phyloP scores from a whole-genome alignment of 2,329 filamentous ascomycete species.

The Sporothrix brunneoviolacea region DNA sequence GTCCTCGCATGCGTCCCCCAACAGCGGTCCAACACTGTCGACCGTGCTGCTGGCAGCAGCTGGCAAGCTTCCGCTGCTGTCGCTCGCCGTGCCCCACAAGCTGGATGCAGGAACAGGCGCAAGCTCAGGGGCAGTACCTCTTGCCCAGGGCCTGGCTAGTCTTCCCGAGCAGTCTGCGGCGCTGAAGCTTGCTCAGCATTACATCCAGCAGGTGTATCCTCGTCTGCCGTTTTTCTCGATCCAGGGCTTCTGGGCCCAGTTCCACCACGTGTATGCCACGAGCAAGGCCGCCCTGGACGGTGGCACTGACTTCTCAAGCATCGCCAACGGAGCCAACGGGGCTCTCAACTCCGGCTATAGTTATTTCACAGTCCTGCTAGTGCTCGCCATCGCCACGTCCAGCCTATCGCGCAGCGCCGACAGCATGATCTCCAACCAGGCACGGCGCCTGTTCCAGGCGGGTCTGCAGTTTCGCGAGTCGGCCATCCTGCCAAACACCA shows the following conservation, averaged over 20 bases:
- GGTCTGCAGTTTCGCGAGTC: conserved; percentile 21
- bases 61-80: conserved; percentile 11
- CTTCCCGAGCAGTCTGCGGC: conserved; percentile 18
- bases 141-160: background rate
- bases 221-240: conserved; percentile 23
- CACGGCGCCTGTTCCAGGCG: conserved; percentile 20
- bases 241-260: conserved; percentile 23
- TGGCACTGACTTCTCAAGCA: background rate
- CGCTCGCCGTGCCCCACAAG: no score
- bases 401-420: conserved; percentile 22
- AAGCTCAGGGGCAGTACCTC: background rate
- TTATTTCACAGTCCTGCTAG: conserved; percentile 21
- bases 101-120: background rate
- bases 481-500: conserved; percentile 21
- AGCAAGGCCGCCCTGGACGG: background rate
- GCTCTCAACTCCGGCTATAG: conserved; percentile 16
- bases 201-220: conserved; percentile 22
- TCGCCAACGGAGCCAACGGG: background rate
- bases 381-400: conserved; percentile 21
- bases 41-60: conserved; percentile 21
- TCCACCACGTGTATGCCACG: conserved; percentile 19
- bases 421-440: conserved; percentile 21
- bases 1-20: conserved; percentile 13
- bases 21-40: conserved; percentile 16
- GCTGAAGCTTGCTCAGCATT: conserved; percentile 20